These are phyloP conservation scores for Sporothrix humicola DNA, from an alignment of 2,329 filamentous ascomycete species.

Conservation along the genomic window DNA sequence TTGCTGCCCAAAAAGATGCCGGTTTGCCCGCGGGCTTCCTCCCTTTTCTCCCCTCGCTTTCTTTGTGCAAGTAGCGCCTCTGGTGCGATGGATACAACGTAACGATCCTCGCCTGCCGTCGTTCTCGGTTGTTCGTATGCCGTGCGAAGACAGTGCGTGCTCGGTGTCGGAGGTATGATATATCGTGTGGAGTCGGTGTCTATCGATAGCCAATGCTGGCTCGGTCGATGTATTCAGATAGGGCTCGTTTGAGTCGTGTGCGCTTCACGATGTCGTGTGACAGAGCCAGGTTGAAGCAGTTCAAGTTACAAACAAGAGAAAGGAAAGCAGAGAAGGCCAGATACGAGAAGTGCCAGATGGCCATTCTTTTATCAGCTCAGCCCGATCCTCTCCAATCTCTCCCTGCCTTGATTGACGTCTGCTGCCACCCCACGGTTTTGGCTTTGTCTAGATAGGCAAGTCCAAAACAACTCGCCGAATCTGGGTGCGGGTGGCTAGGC, in stretches of 20 bases:
- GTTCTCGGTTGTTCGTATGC: conserved; percentile 6
- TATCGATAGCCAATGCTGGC: not conserved
- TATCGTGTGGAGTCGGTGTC: not conserved
- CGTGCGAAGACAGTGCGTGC: conserved; percentile 17
- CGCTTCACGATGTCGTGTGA: conserved; percentile 3
- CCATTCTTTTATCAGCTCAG: conserved; percentile 22
- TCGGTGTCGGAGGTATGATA: conserved; percentile 1
- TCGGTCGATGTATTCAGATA: not conserved
- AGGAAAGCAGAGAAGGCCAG: not conserved
- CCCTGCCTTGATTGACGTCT: not conserved
- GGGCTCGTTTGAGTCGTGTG: conserved; percentile 7
- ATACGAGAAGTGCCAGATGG: not conserved
- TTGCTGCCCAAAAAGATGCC: conserved; percentile 10
- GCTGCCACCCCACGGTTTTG: conserved; percentile 9
- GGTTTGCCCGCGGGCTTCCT: not conserved
- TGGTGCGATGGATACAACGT: conserved; percentile 15
- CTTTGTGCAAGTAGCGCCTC: not conserved
- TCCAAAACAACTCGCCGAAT: not conserved
- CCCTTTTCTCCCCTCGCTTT: not conserved
- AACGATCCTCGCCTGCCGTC: not conserved
- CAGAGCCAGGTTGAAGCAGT: not conserved
- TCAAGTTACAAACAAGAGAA: not conserved
- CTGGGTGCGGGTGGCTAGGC: not conserved
- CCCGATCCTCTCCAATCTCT: not conserved
- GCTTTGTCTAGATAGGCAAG: conserved; percentile 18